These are phyloP conservation scores for Mikania micrantha DNA, from an alignment of 129 eudicot genomes.

Conservation along the genomic window DNA sequence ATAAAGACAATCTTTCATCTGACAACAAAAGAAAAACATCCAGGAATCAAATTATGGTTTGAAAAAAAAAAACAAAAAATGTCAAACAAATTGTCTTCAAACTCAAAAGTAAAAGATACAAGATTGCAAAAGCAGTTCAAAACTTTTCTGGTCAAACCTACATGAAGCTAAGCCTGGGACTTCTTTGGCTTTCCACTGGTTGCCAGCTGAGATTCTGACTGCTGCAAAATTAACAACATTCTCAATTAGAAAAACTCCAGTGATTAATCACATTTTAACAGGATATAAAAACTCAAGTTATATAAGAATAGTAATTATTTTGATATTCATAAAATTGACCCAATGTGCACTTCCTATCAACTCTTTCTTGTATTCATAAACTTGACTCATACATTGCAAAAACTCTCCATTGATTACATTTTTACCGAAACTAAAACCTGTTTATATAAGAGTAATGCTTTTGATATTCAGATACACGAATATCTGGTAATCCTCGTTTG, in stretches of 20 bases:
- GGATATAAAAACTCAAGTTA: too few species aligned
- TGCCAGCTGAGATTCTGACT: constrained; percentile 17
- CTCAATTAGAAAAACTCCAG: background rate
- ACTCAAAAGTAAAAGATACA: background rate
- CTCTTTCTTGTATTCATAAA: too few species aligned
- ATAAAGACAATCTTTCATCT: background rate
- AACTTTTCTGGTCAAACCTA: constrained; percentile 1
- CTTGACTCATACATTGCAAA: too few species aligned
- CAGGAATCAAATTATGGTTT: background rate
- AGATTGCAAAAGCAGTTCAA: background rate
- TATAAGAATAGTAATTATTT: too few species aligned
- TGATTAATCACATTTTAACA: background rate
- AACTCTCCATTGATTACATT: too few species aligned
- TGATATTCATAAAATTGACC: too few species aligned
- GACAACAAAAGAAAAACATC: background rate
- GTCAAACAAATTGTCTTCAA: background rate
- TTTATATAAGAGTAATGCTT: too few species aligned
- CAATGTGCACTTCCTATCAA: too few species aligned
- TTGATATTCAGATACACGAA: background rate
- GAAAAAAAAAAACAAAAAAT: background rate
- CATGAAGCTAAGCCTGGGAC: constrained; percentile 2
- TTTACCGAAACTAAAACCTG: background rate
- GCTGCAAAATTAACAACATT: background rate
- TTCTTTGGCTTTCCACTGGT: constrained; percentile 22
- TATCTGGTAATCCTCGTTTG: too few species aligned